These are phyloP conservation scores for Elsinoe arachidis DNA, from an alignment of 2,329 filamentous ascomycete genomes.

Conservation along the genomic window DNA sequence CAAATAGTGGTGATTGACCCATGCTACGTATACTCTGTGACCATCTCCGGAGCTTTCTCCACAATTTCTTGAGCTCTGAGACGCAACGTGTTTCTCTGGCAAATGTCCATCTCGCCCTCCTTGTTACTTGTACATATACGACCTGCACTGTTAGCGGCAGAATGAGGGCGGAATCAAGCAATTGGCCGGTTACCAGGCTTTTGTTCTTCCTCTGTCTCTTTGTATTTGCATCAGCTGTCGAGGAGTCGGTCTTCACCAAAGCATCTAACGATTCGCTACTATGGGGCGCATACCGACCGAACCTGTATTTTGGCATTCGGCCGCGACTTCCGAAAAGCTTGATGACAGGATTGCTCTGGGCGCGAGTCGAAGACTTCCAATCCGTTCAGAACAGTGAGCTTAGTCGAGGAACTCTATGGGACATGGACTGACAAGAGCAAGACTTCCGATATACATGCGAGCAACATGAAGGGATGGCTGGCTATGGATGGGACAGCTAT, in stretches of 20 bases:
- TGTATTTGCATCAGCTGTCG: constrained; percentile 9
- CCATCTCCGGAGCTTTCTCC: constrained; percentile 9
- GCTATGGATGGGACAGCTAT: constrained; percentile 97
- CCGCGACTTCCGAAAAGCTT: constrained; percentile 75
- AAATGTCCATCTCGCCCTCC: not conserved
- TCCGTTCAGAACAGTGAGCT: constrained; percentile 66
- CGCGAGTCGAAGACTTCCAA: constrained; percentile 68
- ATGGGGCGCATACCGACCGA: constrained; percentile 93
- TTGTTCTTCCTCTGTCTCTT: constrained; percentile 14
- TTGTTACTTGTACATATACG: not conserved
- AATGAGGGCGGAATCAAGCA: not conserved
- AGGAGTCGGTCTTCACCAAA: constrained; percentile 29
- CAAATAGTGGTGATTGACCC: not conserved
- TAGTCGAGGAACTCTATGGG: not conserved
- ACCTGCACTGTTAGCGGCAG: not conserved
- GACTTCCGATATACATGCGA: constrained; percentile 92
- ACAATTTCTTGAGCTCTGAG: not conserved
- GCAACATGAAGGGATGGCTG: constrained; percentile 85
- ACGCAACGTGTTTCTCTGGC: constrained; percentile 4
- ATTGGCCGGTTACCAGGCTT: constrained; percentile 15
- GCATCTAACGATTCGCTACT: constrained; percentile 72
- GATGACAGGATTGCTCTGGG: constrained; percentile 80
- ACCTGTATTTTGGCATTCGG: constrained; percentile 86
- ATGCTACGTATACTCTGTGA: not conserved
- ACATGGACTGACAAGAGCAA: constrained; percentile 31